Base-by-base conservation (phyloP, 768 basidiomycete species). In the Dacryopinax spathularia region DNA sequence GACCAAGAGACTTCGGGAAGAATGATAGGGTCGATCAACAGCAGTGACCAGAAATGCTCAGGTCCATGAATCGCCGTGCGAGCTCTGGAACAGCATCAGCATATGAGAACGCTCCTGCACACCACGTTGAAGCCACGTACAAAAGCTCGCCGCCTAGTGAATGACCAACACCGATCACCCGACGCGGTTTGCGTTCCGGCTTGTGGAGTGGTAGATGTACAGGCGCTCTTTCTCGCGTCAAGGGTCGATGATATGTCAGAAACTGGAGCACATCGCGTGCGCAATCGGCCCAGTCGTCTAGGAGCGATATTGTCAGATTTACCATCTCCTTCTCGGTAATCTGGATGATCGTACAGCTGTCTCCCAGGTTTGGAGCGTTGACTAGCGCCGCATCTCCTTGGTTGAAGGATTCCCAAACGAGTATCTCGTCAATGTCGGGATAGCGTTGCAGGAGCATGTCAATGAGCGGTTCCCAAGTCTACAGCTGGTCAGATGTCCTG, bases 361-460 rank as follows among this genome's bases (percentile, higher is more conserved):
- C 78, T 34, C 83, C 81, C 1, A 87, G 76, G 18, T 75, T 75
- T 0, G 74, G 72, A 0, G 70, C 77, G 65, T 96, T 97, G 35
- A 94, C 62, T 13, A 89, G 72, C 0, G 80, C 86, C n/a, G 90
- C 79, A 65, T 94, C 92, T 0, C 91, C 93, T 65, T 94, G 90
- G 65, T 91, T 86, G 2, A 86, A 80, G 4, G 88, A 81, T 67
- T 96, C 93, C 79, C 89, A 86, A 0, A 82, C 70, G 89, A 90
- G 94, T 0, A 93, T 77, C 63, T 87, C 82, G 76, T 89, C 78
- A 72, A 92, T 66, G 76, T 76, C 63, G 34, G 72, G 22, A 25
- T 27, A 25, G 25, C 3, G 29, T 13, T 18, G 48, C 25, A 56
- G 48, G 13, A 56, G 15, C 13, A 13, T 56, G 13, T 29, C 48